A percentile compares a stretch with the other conserved stretches of the same genome.
phyloP scores from a whole-genome alignment of 2,329 filamentous ascomycete species.

The Penicillium occitanis region DNA sequence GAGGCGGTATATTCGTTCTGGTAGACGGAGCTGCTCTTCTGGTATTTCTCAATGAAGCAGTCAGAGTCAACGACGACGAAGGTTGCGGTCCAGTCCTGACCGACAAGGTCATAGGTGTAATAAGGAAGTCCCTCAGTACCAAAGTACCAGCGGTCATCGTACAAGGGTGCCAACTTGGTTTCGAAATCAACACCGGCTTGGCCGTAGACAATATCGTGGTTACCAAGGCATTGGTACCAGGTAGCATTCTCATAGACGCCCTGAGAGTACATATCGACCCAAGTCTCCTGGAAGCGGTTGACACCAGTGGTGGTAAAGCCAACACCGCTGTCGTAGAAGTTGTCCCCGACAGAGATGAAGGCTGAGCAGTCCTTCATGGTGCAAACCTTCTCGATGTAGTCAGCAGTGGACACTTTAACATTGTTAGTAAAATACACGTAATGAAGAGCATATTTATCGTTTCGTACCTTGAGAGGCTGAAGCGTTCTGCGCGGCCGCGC shows the following conservation, averaged over 20 bases:
- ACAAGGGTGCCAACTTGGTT: conserved; percentile 28
- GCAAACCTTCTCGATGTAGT: conserved; percentile 28
- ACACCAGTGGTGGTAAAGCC: conserved; percentile 29
- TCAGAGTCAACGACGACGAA: conserved; percentile 30
- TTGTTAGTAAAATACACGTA: background rate
- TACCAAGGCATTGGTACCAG: conserved; percentile 30
- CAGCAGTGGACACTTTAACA: conserved; percentile 24
- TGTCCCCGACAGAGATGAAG: conserved; percentile 29
- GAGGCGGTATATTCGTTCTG: conserved; percentile 25
- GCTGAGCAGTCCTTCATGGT: conserved; percentile 28
- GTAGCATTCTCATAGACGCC: conserved; percentile 24
- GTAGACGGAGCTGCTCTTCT: conserved; percentile 27
- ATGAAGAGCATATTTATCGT: background rate
- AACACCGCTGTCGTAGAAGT: conserved; percentile 30
- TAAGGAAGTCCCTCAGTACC: conserved; percentile 25
- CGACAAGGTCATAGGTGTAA: conserved; percentile 27
- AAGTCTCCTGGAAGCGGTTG: conserved; percentile 27
- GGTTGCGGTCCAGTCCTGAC: conserved; percentile 28
- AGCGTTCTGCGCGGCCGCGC: conserved; percentile 25
- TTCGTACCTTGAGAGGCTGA: conserved; percentile 25
- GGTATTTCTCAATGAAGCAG: conserved; percentile 29
- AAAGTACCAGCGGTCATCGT: conserved; percentile 30
- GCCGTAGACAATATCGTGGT: conserved; percentile 29
- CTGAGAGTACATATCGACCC: conserved; percentile 27
- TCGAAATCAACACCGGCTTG: conserved; percentile 29